Conservation (phyloP, 331 rosid species). For the Acacia concinna region DNA sequence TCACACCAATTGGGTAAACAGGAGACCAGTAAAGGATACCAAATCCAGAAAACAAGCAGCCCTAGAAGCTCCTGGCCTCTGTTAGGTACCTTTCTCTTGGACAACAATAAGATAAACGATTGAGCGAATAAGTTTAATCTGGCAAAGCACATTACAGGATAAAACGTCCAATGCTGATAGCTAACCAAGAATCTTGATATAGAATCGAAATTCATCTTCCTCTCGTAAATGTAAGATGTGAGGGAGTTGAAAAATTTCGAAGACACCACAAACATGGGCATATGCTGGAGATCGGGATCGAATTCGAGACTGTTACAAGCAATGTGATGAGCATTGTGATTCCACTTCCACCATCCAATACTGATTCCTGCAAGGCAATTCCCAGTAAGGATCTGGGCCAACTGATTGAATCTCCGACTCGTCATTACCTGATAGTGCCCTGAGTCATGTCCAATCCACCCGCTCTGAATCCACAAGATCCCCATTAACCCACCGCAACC, state of each 20-base stretch:
- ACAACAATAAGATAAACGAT: constrained; percentile 44
- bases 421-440: constrained; percentile 42
- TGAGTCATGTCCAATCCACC: constrained; percentile 53
- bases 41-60: constrained; percentile 41
- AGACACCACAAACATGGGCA: constrained; percentile 47
- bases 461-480: constrained; percentile 44
- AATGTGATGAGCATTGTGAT: constrained; percentile 50
- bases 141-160: constrained; percentile 58
- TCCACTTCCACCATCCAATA: constrained; percentile 52
- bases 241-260: constrained; percentile 33
- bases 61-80: constrained; percentile 36
- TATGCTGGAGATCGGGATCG: constrained; percentile 52
- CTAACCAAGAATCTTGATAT: constrained; percentile 44
- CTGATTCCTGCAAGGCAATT: constrained; percentile 50
- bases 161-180: constrained; percentile 45
- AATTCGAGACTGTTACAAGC: constrained; percentile 46
- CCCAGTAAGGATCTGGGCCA: constrained; percentile 38
- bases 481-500: constrained; percentile 36
- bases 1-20: constrained; percentile 46
- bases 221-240: constrained; percentile 35
- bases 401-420: background rate
- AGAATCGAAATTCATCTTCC: constrained; percentile 37
- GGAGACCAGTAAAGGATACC: constrained; percentile 47
- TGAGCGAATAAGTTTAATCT: constrained; percentile 71
- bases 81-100: constrained; percentile 38